phyloP scores from a whole-genome alignment of 1,284 basidiomycete genomes.

The Irpex sp. region DNA sequence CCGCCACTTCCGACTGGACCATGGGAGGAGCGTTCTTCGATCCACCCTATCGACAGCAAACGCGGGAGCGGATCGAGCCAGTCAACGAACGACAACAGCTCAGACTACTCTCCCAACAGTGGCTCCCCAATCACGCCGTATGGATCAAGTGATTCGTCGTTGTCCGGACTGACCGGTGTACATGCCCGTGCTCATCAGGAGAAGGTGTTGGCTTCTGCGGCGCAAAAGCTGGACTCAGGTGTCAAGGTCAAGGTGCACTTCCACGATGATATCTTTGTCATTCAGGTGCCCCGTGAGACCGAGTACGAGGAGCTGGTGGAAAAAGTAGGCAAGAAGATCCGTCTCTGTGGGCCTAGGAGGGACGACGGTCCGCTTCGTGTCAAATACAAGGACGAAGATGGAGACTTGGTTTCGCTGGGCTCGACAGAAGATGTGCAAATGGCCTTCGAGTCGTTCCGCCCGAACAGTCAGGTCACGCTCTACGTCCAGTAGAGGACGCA shows the following conservation, averaged over 20 bases:
- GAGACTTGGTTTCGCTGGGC: conserved; percentile 82
- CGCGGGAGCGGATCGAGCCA: conserved; percentile 78
- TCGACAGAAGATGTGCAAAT: conserved; percentile 89
- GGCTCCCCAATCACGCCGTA: conserved; percentile 81
- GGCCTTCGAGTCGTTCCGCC: conserved; percentile 78
- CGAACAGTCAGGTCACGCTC: conserved; percentile 71
- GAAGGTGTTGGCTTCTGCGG: conserved; percentile 26
- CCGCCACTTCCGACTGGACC: conserved; percentile 55
- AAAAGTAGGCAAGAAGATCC: conserved; percentile 89
- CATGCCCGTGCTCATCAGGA: conserved; percentile 46
- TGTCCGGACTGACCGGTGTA: conserved; percentile 46
- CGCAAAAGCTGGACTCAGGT: conserved; percentile 26
- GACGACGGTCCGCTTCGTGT: conserved; percentile 77
- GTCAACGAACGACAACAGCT: conserved; percentile 66
- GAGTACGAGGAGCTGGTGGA: conserved; percentile 83
- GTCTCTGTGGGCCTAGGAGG: conserved; percentile 76
- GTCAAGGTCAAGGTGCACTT: conserved; percentile 88
- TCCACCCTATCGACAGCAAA: conserved; percentile 55
- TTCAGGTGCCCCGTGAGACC: conserved; percentile 79
- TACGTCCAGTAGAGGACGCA: conserved; percentile 55
- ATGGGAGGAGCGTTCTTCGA: conserved; percentile 46
- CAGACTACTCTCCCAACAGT: conserved; percentile 77
- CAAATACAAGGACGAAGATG: conserved; percentile 89
- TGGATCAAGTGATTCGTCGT: conserved; percentile 78
- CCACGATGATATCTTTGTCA: conserved; percentile 88